phyloP scores from a whole-genome alignment of 768 basidiomycete species.

The Leccinum fibrillosum region DNA sequence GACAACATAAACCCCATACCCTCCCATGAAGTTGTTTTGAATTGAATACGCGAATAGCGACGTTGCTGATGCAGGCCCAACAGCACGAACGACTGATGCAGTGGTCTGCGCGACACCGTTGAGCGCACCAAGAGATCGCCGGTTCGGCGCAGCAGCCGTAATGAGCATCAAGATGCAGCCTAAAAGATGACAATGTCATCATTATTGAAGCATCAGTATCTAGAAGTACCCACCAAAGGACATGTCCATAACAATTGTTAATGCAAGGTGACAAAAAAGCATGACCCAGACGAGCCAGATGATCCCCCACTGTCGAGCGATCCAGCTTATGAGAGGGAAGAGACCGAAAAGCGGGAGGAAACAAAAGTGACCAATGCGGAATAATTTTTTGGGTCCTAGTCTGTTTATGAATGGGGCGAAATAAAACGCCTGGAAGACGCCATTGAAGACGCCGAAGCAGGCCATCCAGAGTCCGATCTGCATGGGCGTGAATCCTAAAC shows the following conservation, averaged over 20 bases:
- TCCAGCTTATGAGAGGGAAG: constrained; percentile 31
- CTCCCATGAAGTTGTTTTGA: constrained; percentile 34
- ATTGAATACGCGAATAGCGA: constrained; percentile 39
- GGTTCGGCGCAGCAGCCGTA: constrained; percentile 61
- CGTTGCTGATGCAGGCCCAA: constrained; percentile 32
- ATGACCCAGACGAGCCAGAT: constrained; percentile 25
- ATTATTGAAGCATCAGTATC: not conserved
- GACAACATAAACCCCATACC: constrained; percentile 34
- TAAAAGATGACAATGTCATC: constrained; percentile 19
- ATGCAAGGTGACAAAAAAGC: constrained; percentile 23
- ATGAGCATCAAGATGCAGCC: constrained; percentile 73
- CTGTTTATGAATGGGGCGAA: constrained; percentile 31
- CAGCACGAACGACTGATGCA: constrained; percentile 29
- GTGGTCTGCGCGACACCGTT: constrained; percentile 47
- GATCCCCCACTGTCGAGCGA: constrained; percentile 25
- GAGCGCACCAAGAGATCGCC: constrained; percentile 62
- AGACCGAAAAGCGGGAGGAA: constrained; percentile 30
- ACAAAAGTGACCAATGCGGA: constrained; percentile 23
- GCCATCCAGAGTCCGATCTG: constrained; percentile 38
- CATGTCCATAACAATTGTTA: constrained; percentile 29
- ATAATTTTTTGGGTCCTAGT: constrained; percentile 32
- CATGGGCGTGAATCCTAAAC: constrained; percentile 35
- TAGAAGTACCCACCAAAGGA: constrained; percentile 28
- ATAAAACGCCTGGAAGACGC: constrained; percentile 30
- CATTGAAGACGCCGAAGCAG: constrained; percentile 31